Evolutionary conservation across 2,329 filamentous ascomycete species (phyloP).

Genomic region (Hypocreales sp.): DNA sequence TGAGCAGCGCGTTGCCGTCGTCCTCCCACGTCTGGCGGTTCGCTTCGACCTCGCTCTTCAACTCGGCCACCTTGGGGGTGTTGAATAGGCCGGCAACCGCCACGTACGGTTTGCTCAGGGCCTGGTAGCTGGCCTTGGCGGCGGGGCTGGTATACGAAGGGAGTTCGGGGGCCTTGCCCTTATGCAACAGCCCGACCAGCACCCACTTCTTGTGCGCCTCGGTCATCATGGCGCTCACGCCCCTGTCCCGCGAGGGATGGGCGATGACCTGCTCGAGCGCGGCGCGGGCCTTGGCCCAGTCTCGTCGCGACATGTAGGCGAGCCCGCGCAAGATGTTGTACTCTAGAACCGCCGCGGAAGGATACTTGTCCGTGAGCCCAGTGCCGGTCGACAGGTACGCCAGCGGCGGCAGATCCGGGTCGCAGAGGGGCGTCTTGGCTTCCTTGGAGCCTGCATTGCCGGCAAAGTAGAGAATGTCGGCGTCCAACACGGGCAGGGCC

Average conservation of each 20-base stretch:
- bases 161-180: conserved; percentile 40
- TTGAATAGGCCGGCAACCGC: conserved; percentile 56
- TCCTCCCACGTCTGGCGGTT: conserved; percentile 44
- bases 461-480: conserved; percentile 51
- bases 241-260: conserved; percentile 46
- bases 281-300: conserved; percentile 47
- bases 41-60: conserved; percentile 48
- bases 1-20: conserved; percentile 59
- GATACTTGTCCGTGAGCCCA: conserved; percentile 40
- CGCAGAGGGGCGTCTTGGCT: conserved; percentile 26
- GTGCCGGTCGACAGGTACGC: conserved; percentile 44
- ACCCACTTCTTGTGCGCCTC: conserved; percentile 91
- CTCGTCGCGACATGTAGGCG: conserved; percentile 42
- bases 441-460: conserved; percentile 21
- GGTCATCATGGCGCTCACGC: conserved; percentile 62
- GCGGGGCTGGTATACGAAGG: conserved; percentile 39
- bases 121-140: conserved; percentile 39
- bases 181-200: conserved; percentile 55
- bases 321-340: conserved; percentile 53
- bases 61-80: conserved; percentile 30
- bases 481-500: conserved; percentile 46
- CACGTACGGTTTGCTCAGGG: conserved; percentile 53
- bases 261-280: conserved; percentile 52
- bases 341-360: conserved; percentile 39
- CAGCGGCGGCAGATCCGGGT: conserved; percentile 25